Evolutionary conservation across 352 stramenopile genomes (phyloP).

Genomic region (Globisporangium nagaii): DNA sequence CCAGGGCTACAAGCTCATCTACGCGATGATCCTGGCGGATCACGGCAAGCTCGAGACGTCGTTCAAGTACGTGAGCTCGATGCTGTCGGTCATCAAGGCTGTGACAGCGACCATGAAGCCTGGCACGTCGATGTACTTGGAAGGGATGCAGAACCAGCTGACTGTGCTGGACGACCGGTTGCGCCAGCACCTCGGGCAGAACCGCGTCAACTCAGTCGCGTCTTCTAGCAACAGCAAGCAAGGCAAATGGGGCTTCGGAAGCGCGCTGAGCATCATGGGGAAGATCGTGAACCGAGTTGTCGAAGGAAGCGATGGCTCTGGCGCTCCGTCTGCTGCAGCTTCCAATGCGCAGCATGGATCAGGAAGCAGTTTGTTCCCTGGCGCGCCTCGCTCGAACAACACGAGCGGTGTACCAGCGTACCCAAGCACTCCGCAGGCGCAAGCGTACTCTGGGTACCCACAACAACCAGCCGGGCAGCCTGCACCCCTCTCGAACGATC

Average conservation of each 20-base stretch:
- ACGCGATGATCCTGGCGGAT: slow-evolving; percentile 81
- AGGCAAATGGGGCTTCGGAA: slow-evolving; percentile 77
- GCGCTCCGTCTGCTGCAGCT: slow-evolving; percentile 2
- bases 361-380: slow-evolving; percentile 30
- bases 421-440: slow-evolving; percentile 14
- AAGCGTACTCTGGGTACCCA: slow-evolving; percentile 11
- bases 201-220: slow-evolving; percentile 61
- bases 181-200: slow-evolving; percentile 79
- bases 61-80: slow-evolving; percentile 86
- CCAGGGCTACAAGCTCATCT: slow-evolving; percentile 88
- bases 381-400: slow-evolving; percentile 18
- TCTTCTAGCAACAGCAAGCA: slow-evolving; percentile 39
- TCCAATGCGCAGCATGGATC: slow-evolving; percentile 8
- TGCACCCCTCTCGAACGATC: slow-evolving; percentile 6
- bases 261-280: slow-evolving; percentile 78
- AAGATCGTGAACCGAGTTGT: slow-evolving; percentile 86
- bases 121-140: slow-evolving; percentile 79
- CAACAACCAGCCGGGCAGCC: slow-evolving; percentile 14
- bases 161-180: slow-evolving; percentile 81
- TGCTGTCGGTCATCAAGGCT: slow-evolving; percentile 70
- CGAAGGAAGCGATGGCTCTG: slow-evolving; percentile 54
- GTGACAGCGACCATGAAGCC: slow-evolving; percentile 79
- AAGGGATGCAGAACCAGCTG: slow-evolving; percentile 86
- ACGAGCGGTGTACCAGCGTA: slow-evolving; percentile 21
- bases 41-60: slow-evolving; percentile 77